Percentiles rank a stretch among this genome's conserved stretches.
These are phyloP conservation scores for Medicago arabica DNA, from an alignment of 306 rosid species.

Conservation along the genomic window DNA sequence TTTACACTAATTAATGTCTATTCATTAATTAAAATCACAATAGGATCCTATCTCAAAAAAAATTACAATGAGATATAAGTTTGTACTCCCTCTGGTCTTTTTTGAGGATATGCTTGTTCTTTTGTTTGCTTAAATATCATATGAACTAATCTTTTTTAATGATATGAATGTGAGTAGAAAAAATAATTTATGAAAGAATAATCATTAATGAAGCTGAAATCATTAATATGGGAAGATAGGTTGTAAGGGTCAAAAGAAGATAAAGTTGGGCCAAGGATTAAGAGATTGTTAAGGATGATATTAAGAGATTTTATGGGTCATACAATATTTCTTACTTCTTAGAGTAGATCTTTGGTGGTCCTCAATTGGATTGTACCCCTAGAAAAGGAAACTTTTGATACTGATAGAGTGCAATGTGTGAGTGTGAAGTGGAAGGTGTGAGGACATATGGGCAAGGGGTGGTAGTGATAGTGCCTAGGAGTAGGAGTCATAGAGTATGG, in stretches of 20 bases:
- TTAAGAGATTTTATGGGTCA: constrained; percentile 57
- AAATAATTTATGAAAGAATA: background rate
- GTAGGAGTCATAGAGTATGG: constrained; percentile 1
- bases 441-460: constrained; percentile 18
- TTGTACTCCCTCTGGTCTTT: no score
- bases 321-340: constrained; percentile 63
- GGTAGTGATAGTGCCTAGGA: background rate
- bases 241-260: constrained; percentile 30
- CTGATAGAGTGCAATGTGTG: constrained; percentile 38
- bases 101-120: constrained; percentile 2
- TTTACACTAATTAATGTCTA: no score
- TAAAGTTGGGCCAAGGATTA: constrained; percentile 47
- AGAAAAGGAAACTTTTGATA: constrained; percentile 51
- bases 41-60: no score
- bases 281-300: constrained; percentile 46
- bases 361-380: constrained; percentile 45
- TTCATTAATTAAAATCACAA: no score
- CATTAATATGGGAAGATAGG: background rate
- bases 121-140: constrained; percentile 34
- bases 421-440: constrained; percentile 8
- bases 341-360: constrained; percentile 63
- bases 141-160: background rate
- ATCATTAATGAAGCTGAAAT: constrained; percentile 7
- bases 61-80: no score
- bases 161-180: background rate